Percentiles rank a stretch among this genome's conserved stretches.
Evolutionary conservation across 2,329 filamentous ascomycete species (phyloP).

Genomic region (Aureobasidium sp.): DNA sequence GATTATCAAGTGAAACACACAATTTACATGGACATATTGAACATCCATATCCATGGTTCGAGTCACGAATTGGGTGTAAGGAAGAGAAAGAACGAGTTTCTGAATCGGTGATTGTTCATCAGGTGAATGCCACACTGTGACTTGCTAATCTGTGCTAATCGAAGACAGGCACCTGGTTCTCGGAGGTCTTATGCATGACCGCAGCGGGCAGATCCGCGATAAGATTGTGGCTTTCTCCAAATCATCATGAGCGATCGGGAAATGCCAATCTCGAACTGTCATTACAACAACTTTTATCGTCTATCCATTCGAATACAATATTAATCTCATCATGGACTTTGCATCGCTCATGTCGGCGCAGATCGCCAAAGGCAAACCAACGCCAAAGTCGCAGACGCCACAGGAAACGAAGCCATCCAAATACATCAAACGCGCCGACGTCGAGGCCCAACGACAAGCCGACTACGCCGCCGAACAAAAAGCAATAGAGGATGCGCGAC

Average conservation of each 20-base stretch:
- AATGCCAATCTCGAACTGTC: too few species aligned
- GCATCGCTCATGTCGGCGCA: conserved; percentile 87
- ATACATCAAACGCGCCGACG: conserved; percentile 75
- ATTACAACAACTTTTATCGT: not conserved
- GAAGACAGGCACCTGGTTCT: not conserved
- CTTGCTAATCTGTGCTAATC: too few species aligned
- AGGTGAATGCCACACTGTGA: too few species aligned
- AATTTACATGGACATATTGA: too few species aligned
- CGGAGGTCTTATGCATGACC: not conserved
- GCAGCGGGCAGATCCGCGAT: conserved; percentile 9
- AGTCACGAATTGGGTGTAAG: too few species aligned
- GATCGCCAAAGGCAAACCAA: conserved; percentile 69
- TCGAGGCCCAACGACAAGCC: conserved; percentile 72
- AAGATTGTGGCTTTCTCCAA: not conserved
- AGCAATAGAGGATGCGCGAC: conserved; percentile 61
- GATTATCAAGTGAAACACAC: too few species aligned
- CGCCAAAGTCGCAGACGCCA: conserved; percentile 27
- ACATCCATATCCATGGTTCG: too few species aligned
- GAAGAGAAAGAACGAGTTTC: too few species aligned
- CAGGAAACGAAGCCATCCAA: conserved; percentile 49
- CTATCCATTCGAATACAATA: not conserved
- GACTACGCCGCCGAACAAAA: conserved; percentile 78
- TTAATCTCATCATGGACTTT: conserved; percentile 71
- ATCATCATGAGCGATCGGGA: not conserved
- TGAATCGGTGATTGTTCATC: too few species aligned